Base-by-base conservation (phyloP, 331 rosid genomes). In the Rosa hybrid region DNA sequence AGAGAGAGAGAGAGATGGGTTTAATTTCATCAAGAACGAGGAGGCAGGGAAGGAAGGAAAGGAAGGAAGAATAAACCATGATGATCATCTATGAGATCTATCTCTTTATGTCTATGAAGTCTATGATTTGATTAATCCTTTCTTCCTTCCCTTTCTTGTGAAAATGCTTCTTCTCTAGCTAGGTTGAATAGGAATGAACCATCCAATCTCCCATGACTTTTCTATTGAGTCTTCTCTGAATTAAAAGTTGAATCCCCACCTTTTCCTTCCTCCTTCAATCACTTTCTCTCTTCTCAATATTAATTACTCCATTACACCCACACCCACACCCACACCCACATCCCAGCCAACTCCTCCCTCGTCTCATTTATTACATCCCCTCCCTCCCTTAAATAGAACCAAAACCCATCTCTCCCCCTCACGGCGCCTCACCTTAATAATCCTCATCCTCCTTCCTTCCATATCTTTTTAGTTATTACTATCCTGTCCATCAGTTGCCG, bases 311-410 rank as follows among this genome's bases (percentile, higher is more conserved):
- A 83, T 88, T 85, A 85, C 89, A 78, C 86, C 89, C 86, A 86
- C 79, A 62, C 20, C 89, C 86, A 86, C 79, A 62, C 20, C 72
- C 76, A 21, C 63, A 27, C 70, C 72, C 76, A 21, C 41, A 68
- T 8, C 13, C 62, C 30, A 34, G 38, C 18, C 45, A 80, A 51
- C 46, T n/a, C 63, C 88, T 84, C 86, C 78, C 88, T 53, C 80
- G 12, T 76, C 72, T 42, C 41, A 71, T 72, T 77, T 62, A 68
- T 74, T n/a, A 8, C 65, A 14, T 8, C 9, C 18, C 25, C 53
- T 41, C 78, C 78, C 89, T 80, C 88, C 77, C 85, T 87, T 90
- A 91, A 91, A 88, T 90, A 87, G 73, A 83, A 41, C 88, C 87
- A 8, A 18, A 68, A 4, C 50, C 50, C 84, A 73, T 57, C 21